Evolutionary conservation across 2,329 filamentous ascomycete species (phyloP).

Genomic region (Zelopaecilomyces penicillatus): DNA sequence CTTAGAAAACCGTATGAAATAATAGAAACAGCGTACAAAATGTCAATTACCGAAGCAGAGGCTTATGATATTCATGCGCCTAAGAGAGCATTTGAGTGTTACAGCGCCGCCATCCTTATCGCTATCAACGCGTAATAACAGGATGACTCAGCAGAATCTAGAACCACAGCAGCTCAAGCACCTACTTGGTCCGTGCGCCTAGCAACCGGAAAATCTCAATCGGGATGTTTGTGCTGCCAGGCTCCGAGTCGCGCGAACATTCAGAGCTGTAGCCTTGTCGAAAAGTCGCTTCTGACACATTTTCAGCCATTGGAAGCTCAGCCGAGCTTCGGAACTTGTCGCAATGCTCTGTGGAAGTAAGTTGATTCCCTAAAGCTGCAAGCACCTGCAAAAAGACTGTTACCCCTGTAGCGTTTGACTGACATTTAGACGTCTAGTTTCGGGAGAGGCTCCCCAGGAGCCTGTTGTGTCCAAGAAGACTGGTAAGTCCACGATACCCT

Average conservation of each 20-base stretch:
- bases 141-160: not conserved
- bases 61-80: no score
- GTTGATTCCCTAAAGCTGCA: constrained; percentile 4
- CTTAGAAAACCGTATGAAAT: no score
- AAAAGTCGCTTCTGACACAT: constrained; percentile 6
- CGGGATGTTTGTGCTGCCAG: constrained; percentile 5
- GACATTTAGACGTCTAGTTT: constrained; percentile 51
- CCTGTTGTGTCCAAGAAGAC: constrained; percentile 93
- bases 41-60: no score
- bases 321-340: constrained; percentile 19
- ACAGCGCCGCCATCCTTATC: no score
- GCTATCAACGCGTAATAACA: constrained; percentile 8
- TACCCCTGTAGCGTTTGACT: not conserved
- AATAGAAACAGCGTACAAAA: no score
- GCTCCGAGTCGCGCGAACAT: constrained; percentile 2
- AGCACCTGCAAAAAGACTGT: no score
- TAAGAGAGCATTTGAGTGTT: not conserved
- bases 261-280: not conserved
- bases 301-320: constrained; percentile 22
- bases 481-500: constrained; percentile 45
- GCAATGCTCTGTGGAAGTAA: constrained; percentile 43
- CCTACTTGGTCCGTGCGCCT: constrained; percentile 6
- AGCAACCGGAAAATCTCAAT: constrained; percentile 16
- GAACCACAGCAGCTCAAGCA: not conserved
- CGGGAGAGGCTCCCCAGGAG: constrained; percentile 89